These are phyloP conservation scores for Xylariaceae sp. DNA, from an alignment of 2,329 filamentous ascomycete species.

Conservation along the genomic window DNA sequence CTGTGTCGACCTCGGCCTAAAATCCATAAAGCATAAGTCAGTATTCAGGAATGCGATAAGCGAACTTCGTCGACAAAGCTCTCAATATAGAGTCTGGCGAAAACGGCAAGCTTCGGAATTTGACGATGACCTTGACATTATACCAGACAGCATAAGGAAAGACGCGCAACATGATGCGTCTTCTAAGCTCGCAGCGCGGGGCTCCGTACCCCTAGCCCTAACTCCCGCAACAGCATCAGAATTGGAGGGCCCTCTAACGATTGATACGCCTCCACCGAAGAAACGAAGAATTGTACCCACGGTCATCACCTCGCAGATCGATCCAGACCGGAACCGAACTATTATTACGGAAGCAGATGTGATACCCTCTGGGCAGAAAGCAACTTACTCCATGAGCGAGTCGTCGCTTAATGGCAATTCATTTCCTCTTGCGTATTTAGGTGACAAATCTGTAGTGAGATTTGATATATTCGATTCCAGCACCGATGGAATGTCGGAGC, in stretches of 20 bases:
- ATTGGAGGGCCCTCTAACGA: background rate
- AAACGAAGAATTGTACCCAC: slow-evolving; percentile 26
- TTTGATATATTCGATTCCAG: slow-evolving; percentile 23
- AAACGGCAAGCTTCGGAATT: slow-evolving; percentile 20
- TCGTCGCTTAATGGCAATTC: background rate
- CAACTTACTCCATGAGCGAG: background rate
- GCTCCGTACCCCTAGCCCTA: background rate
- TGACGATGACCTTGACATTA: slow-evolving; percentile 13
- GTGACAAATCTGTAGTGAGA: slow-evolving; percentile 23
- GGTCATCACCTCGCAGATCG: slow-evolving; percentile 19
- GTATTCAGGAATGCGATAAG: slow-evolving; percentile 58
- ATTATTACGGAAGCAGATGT: slow-evolving; percentile 28
- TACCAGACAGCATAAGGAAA: background rate
- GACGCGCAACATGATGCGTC: background rate
- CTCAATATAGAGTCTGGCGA: slow-evolving; percentile 40
- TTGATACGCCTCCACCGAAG: slow-evolving; percentile 19
- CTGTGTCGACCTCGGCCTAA: slow-evolving; percentile 54
- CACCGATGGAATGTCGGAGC: background rate
- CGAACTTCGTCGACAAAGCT: slow-evolving; percentile 52
- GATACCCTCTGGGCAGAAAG: slow-evolving; percentile 3
- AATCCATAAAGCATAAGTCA: slow-evolving; percentile 54
- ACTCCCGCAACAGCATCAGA: background rate
- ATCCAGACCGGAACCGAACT: slow-evolving; percentile 18
- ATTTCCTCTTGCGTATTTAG: slow-evolving; percentile 23
- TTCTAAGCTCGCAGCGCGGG: background rate